Base-by-base conservation (phyloP, 2,329 filamentous ascomycete genomes). In the Penicillium concentricum region DNA sequence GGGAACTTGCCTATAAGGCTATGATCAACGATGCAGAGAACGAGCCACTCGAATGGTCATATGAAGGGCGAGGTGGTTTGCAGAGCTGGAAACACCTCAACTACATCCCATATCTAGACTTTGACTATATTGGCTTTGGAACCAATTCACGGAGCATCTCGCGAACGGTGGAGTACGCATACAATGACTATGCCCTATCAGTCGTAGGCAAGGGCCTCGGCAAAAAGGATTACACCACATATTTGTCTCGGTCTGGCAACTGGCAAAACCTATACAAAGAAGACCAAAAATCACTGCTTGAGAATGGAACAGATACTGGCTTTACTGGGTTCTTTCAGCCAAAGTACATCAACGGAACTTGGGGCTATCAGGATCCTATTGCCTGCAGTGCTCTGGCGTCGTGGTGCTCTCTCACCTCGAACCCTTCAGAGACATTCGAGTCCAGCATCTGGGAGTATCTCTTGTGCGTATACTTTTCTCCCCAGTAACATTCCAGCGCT, bases 161-260 rank as follows among this genome's bases (percentile, higher is more conserved):
- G 1, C 81, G 88, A 3, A 90, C 87, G 0, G 79, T 90, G 1
- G 88, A 91, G 69, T 91, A 91, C 67, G 82, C 85, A n/a, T 90
- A 90, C 70, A 85, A 91, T 64, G 88, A 91, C 72, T 90, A 84
- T 64, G 81, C 80, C 58, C 82, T 88, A 48, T 76, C 84, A 0
- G 77, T 84, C 44, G 82, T 89, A 34, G 86, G 85, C 0, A 77
- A 76, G 4, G 78, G 76, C 0, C 69, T 88, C 16, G 82, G 82
- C 9, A 79, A 81, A 16, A 76, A 58, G 15, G 58, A 66, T 22
- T 61, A 64, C 35, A 64, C 61, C 2, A 67, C 82, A 78, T 90
- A 89, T 59, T 65, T 83, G 0, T 71, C 72, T 1, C 81, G 83
- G 0, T 83, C 83, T 58, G 75, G 82, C 80, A 64, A 77, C 67